These are phyloP conservation scores for Helianthus tuberosus DNA, from an alignment of 129 eudicot genomes.

Conservation along the genomic window DNA sequence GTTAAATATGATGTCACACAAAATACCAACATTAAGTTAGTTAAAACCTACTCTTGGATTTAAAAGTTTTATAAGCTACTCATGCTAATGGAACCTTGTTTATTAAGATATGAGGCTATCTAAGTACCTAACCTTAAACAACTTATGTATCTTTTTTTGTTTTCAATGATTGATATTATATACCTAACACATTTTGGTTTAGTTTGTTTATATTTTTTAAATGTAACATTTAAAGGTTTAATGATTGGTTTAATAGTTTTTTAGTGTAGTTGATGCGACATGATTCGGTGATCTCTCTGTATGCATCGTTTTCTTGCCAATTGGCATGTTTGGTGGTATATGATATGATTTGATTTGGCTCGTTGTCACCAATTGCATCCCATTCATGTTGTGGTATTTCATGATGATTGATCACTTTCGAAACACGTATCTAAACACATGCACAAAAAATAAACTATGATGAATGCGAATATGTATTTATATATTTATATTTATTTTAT, in stretches of 20 bases:
- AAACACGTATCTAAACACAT: background rate
- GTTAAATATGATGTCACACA: constrained; percentile 4
- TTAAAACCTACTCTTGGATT: constrained; percentile 3
- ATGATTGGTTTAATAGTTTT: constrained; percentile 14
- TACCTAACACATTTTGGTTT: constrained; percentile 21
- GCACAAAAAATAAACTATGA: background rate
- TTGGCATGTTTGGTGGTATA: constrained; percentile 27
- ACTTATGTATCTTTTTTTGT: constrained; percentile 14
- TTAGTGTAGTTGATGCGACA: constrained; percentile 12
- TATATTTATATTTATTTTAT: background rate
- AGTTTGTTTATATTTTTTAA: constrained; percentile 9
- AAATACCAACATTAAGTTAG: background rate
- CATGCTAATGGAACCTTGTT: constrained; percentile 32
- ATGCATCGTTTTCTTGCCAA: constrained; percentile 14
- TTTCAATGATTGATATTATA: background rate
- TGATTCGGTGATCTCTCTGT: constrained; percentile 2
- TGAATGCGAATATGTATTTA: background rate
- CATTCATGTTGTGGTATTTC: constrained; percentile 12
- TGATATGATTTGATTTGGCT: background rate
- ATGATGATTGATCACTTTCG: background rate
- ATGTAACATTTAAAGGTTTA: constrained; percentile 6
- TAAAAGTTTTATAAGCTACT: constrained; percentile 2
- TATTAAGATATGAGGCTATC: constrained; percentile 27
- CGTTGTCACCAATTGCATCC: constrained; percentile 1
- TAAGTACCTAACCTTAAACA: constrained; percentile 25